Conservation (phyloP, 345 rosid genomes). For the Geranium brycei region DNA sequence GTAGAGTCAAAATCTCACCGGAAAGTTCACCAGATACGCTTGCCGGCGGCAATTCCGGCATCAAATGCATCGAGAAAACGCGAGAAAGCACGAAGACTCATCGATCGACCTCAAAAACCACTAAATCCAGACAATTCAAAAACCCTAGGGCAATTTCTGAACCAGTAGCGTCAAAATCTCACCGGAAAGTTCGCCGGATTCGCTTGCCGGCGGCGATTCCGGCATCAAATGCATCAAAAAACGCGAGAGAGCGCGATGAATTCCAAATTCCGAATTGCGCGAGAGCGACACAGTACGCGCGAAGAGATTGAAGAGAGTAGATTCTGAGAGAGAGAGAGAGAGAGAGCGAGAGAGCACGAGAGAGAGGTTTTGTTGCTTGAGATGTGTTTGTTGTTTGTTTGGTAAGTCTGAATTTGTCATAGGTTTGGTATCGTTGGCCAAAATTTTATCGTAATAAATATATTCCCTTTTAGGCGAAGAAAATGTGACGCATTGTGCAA, state of each 20-base stretch:
- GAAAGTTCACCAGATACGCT: slow-evolving; percentile 3
- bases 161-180: slow-evolving; percentile 1
- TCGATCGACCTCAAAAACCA: background rate
- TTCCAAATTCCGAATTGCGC: no score
- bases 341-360: no score
- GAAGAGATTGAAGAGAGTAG: no score
- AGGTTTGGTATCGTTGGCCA: no score
- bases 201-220: slow-evolving; percentile 13
- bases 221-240: slow-evolving; percentile 12
- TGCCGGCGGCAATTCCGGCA: slow-evolving; percentile 20
- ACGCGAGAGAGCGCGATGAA: background rate
- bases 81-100: background rate
- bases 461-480: no score
- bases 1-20: slow-evolving; percentile 9
- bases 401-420: no score
- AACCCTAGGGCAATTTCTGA: slow-evolving; percentile 1
- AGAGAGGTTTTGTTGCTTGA: no score
- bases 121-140: background rate
- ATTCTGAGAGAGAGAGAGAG: no score
- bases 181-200: slow-evolving; percentile 12
- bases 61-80: slow-evolving; percentile 6
- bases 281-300: no score
- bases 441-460: no score
- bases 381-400: no score
- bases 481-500: no score